Evolutionary conservation across 257 asterid species (phyloP).

Genomic region (Nicotiana attenuata): DNA sequence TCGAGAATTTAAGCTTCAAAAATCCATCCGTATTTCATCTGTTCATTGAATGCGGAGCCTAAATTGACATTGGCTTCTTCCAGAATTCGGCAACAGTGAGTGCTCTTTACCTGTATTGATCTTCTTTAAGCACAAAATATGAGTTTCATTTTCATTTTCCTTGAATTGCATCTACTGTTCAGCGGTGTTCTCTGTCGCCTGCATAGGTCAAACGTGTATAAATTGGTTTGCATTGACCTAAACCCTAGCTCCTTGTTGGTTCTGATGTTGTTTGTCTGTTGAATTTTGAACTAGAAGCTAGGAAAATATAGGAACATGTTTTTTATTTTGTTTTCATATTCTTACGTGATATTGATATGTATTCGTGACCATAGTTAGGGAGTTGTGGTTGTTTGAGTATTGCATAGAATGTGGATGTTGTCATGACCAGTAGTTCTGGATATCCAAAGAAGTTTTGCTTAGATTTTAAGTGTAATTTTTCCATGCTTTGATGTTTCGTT

Average conservation of each 20-base stretch:
- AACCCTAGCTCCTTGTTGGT: not conserved
- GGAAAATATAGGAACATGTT: not conserved
- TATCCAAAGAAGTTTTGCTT: not conserved
- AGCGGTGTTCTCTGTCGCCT: not conserved
- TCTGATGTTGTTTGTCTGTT: not conserved
- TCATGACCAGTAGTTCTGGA: not conserved
- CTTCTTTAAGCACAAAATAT: not conserved
- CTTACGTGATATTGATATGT: conserved; percentile 2
- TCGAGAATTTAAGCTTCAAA: not conserved
- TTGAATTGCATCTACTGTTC: not conserved
- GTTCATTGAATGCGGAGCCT: not conserved
- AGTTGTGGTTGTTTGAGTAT: not conserved
- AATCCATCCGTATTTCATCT: not conserved
- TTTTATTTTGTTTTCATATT: not conserved
- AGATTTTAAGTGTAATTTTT: not conserved
- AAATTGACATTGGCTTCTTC: not conserved
- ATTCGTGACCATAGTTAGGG: not conserved
- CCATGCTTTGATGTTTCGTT: not conserved
- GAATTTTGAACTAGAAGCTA: not conserved
- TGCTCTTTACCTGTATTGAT: not conserved
- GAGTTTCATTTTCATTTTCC: not conserved
- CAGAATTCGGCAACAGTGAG: not conserved
- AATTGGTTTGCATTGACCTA: not conserved
- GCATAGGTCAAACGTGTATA: not conserved
- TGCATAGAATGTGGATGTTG: not conserved